Conservation (phyloP, 23 red algal genomes). For the Chondrus crispus region DNA sequence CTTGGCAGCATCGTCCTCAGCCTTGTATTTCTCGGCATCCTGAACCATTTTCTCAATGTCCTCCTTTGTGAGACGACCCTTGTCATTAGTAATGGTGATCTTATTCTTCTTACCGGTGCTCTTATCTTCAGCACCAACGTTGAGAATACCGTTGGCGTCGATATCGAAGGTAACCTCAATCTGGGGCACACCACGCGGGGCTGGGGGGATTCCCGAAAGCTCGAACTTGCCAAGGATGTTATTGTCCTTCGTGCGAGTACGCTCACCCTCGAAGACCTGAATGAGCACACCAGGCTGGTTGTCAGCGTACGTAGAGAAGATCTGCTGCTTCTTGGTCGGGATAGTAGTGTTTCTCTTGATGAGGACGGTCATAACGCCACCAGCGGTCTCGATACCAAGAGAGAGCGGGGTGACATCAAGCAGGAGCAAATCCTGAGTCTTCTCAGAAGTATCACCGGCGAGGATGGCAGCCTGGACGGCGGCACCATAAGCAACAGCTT, state of each 20-base stretch:
- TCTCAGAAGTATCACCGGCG: slow-evolving; percentile 87
- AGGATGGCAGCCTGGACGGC: slow-evolving; percentile 98
- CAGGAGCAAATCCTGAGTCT: slow-evolving; percentile 94
- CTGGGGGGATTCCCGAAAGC: slow-evolving; percentile 94
- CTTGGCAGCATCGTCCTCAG: slow-evolving; percentile 87
- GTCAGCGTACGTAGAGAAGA: slow-evolving; percentile 99
- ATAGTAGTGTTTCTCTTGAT: slow-evolving; percentile 99
- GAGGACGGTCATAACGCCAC: slow-evolving; percentile 97
- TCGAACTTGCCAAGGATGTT: slow-evolving; percentile 96
- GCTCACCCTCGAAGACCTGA: slow-evolving; percentile 98
- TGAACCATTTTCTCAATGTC: slow-evolving; percentile 98
- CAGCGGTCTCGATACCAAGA: slow-evolving; percentile 97
- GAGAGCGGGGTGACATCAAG: slow-evolving; percentile 98
- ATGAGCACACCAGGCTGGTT: slow-evolving; percentile 99
- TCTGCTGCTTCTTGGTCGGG: slow-evolving; percentile 98
- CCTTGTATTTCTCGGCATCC: slow-evolving; percentile 98
- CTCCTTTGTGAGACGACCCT: slow-evolving; percentile 94
- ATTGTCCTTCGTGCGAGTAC: slow-evolving; percentile 96
- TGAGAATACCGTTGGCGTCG: slow-evolving; percentile 99
- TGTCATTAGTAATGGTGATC: slow-evolving; percentile 99
- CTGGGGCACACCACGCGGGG: slow-evolving; percentile 96
- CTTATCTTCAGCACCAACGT: slow-evolving; percentile 97
- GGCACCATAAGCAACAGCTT: slow-evolving; percentile 98
- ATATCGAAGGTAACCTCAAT: slow-evolving; percentile 99
- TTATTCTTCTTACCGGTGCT: slow-evolving; percentile 93